Percentiles rank a stretch among this genome's conserved stretches.
Evolutionary conservation across 75 land plant species (phyloP).

Genomic region (Azolla pinnata): DNA sequence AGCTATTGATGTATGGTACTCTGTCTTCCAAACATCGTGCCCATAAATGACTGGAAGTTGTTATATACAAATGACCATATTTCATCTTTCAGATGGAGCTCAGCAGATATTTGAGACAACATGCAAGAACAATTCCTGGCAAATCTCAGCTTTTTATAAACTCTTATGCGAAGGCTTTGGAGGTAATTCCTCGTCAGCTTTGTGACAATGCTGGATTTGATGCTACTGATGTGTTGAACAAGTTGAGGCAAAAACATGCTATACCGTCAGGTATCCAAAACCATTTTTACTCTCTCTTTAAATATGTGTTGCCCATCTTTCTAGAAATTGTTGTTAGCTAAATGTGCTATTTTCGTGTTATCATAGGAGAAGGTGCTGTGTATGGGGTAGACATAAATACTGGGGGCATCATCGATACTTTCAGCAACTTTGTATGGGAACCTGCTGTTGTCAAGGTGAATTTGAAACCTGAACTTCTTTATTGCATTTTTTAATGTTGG

Average conservation of each 20-base stretch:
- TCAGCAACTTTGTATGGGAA: conserved; percentile 94
- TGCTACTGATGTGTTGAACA: conserved; percentile 96
- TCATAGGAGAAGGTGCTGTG: conserved; percentile 84
- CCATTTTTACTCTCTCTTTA: no score
- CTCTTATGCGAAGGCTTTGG: conserved; percentile 95
- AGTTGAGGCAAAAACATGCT: conserved; percentile 96
- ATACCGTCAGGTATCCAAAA: conserved; percentile 74
- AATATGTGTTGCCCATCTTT: no score
- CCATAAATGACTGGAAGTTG: no score
- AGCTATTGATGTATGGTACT: conserved; percentile 85
- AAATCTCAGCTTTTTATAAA: conserved; percentile 93
- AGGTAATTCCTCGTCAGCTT: conserved; percentile 93
- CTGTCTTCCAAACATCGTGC: no score
- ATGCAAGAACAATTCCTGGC: conserved; percentile 86
- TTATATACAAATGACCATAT: background rate
- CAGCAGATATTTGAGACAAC: conserved; percentile 77
- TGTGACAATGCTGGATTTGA: conserved; percentile 99
- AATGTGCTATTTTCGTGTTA: no score
- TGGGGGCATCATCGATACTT: conserved; percentile 92
- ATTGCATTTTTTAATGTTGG: no score
- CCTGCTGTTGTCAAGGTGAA: conserved; percentile 96
- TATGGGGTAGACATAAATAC: conserved; percentile 96
- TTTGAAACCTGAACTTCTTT: no score
- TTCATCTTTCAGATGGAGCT: conserved; percentile 67
- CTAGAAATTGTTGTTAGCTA: no score